A percentile compares a stretch with the other conserved stretches of the same genome.
Conservation (phyloP, 805 yeast species). For the Candida argentea region DNA sequence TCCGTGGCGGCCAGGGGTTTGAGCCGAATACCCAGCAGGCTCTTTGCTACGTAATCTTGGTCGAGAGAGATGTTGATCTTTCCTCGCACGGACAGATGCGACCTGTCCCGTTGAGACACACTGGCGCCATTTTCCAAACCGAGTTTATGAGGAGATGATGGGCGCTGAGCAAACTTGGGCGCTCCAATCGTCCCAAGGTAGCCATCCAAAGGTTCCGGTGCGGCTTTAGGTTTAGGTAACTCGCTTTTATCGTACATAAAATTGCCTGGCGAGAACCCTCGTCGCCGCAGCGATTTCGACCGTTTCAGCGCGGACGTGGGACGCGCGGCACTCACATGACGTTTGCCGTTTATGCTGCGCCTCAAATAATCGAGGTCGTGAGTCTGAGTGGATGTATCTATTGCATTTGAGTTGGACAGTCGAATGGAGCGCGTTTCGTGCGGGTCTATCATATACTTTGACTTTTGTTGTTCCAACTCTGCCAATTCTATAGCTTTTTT, state of each 20-base stretch:
- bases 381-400: conserved; percentile 34
- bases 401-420: conserved; percentile 12
- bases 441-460: conserved; percentile 32
- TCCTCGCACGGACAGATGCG: too few relatives aligned
- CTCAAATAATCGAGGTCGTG: conserved; percentile 20
- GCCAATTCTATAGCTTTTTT: conserved; percentile 29
- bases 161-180: conserved; percentile 28
- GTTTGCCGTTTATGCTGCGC: conserved; percentile 9
- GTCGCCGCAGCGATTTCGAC: conserved; percentile 10
- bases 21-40: too few relatives aligned
- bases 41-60: conserved; percentile 14
- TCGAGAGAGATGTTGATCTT: conserved; percentile 16
- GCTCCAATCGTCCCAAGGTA: conserved; percentile 23
- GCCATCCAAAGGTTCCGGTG: conserved; percentile 15
- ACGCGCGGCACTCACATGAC: conserved; percentile 6
- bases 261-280: conserved; percentile 26
- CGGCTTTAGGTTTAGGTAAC: conserved; percentile 6
- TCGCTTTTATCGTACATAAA: conserved; percentile 21
- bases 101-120: too few relatives aligned
- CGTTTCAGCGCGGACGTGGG: conserved; percentile 6
- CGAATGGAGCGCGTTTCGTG: conserved; percentile 19
- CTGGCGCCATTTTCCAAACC: too few relatives aligned
- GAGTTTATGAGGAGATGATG: neutral
- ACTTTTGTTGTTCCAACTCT: conserved; percentile 19
- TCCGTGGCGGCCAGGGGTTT: too few relatives aligned